Conservation (phyloP, 306 rosid species). For the Sesbania bispinosa region DNA sequence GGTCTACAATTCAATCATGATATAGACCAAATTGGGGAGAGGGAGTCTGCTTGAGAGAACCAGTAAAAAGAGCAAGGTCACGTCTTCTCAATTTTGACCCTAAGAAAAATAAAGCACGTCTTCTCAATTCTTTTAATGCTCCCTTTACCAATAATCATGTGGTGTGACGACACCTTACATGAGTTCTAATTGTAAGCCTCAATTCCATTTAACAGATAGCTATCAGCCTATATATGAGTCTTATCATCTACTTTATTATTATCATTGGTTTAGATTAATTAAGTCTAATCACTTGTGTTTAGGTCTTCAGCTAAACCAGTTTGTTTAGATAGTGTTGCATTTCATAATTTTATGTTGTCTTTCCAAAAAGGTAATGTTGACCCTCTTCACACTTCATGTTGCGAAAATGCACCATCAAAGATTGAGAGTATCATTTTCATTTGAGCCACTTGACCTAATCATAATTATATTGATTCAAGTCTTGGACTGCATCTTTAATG, state of each 20-base stretch:
- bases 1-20: constrained; percentile 37
- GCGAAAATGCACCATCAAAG: constrained; percentile 29
- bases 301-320: constrained; percentile 28
- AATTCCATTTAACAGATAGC: background rate
- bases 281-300: constrained; percentile 30
- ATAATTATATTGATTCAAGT: constrained; percentile 25
- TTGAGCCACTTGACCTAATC: constrained; percentile 33
- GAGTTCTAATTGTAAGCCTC: background rate
- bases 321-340: constrained; percentile 8
- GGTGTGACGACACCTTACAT: background rate
- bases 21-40: background rate
- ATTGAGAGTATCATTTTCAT: constrained; percentile 32
- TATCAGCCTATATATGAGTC: background rate
- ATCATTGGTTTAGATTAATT: constrained; percentile 8
- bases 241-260: constrained; percentile 1
- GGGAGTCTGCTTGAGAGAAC: background rate
- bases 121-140: constrained; percentile 1
- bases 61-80: background rate
- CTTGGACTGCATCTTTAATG: constrained; percentile 22
- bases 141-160: constrained; percentile 21
- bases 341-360: constrained; percentile 17
- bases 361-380: constrained; percentile 38
- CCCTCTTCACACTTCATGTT: constrained; percentile 23
- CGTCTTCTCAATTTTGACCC: constrained; percentile 14
- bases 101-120: background rate